Evolutionary conservation across 106 monocot species (phyloP).

Genomic region (Acorus calamus): DNA sequence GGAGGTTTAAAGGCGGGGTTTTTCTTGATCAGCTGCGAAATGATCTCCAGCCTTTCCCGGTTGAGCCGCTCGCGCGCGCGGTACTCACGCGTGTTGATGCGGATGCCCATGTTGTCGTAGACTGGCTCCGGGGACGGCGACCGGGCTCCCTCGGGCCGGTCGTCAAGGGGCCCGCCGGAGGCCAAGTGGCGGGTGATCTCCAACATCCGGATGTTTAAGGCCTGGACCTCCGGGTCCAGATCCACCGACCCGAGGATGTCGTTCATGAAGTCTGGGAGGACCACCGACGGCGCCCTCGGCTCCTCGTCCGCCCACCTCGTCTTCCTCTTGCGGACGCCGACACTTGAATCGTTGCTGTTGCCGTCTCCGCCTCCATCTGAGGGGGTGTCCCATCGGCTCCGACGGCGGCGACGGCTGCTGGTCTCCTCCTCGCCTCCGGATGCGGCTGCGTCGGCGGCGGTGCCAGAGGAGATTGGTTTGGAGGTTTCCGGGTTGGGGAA

Average conservation of each 20-base stretch:
- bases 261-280: constrained; percentile 14
- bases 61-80: neutral
- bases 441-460: neutral
- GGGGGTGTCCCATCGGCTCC: constrained; percentile 81
- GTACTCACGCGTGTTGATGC: constrained; percentile 14
- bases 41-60: constrained; percentile 9
- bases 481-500: neutral
- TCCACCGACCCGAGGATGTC: neutral
- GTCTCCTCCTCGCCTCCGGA: constrained; percentile 78
- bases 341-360: constrained; percentile 16
- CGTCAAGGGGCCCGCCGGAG: neutral
- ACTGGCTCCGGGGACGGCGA: constrained; percentile 29
- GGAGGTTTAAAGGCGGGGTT: neutral
- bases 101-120: constrained; percentile 89
- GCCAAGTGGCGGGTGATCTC: constrained; percentile 9
- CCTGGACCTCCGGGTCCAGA: constrained; percentile 5
- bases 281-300: constrained; percentile 9
- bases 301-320: constrained; percentile 13
- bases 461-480: neutral
- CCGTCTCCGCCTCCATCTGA: constrained; percentile 18
- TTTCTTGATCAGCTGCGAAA: constrained; percentile 8
- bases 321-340: constrained; percentile 21
- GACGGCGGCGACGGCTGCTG: constrained; percentile 53
- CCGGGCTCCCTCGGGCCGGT: neutral
- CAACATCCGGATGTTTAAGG: constrained; percentile 9